phyloP scores from a whole-genome alignment of 2,329 filamentous ascomycete genomes.

The Botryotinia globosa region DNA sequence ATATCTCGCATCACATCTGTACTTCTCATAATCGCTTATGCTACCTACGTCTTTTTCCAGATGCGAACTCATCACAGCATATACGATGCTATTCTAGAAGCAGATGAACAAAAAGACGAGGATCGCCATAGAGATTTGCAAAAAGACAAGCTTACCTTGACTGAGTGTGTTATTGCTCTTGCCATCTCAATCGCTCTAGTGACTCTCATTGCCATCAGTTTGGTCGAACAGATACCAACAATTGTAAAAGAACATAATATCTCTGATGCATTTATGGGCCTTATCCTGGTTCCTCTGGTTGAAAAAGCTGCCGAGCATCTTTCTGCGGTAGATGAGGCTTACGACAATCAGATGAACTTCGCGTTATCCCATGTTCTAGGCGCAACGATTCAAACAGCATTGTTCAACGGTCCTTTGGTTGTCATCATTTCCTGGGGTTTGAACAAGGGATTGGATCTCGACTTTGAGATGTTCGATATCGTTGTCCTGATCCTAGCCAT shows the following conservation, averaged over 20 bases:
- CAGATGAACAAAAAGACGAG: constrained; percentile 65
- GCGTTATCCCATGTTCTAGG: constrained; percentile 45
- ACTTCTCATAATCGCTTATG: constrained; percentile 67
- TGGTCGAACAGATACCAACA: constrained; percentile 69
- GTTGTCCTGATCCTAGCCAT: constrained; percentile 79
- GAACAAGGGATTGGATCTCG: constrained; percentile 66
- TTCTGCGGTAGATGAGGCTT: constrained; percentile 81
- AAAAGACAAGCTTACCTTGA: constrained; percentile 70
- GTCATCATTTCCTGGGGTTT: constrained; percentile 82
- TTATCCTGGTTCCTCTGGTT: constrained; percentile 78
- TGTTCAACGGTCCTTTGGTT: constrained; percentile 81
- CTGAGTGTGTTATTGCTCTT: constrained; percentile 67
- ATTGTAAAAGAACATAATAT: constrained; percentile 53
- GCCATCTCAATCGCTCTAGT: constrained; percentile 64
- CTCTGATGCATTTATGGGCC: constrained; percentile 59
- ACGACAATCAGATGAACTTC: constrained; percentile 65
- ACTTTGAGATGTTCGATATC: constrained; percentile 88
- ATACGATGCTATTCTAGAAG: constrained; percentile 69
- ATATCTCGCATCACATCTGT: constrained; percentile 71
- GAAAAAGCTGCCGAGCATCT: constrained; percentile 86
- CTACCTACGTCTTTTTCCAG: constrained; percentile 69
- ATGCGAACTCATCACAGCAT: constrained; percentile 72
- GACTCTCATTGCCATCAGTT: constrained; percentile 67
- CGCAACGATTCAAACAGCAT: constrained; percentile 82
- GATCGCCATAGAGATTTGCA: constrained; percentile 59